Conservation (phyloP, 805 yeast species). For the Metschnikowia henanensis region DNA sequence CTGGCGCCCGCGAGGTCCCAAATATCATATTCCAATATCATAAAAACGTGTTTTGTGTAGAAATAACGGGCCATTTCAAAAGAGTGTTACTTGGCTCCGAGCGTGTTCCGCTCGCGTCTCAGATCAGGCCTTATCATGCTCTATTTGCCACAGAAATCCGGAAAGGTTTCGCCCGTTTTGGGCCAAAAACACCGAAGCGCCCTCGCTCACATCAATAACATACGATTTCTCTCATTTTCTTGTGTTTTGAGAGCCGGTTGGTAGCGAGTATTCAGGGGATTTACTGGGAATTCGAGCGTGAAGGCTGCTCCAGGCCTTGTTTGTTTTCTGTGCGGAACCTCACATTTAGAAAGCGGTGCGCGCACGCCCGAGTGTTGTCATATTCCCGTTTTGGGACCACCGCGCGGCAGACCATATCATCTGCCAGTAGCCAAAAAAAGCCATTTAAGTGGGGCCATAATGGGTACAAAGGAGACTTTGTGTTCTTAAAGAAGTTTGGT, state of each 20-base stretch:
- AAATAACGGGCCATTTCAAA: no score
- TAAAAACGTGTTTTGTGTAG: no score
- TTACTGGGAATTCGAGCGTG: conserved; percentile 5
- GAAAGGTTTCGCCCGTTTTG: no score
- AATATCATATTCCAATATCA: no score
- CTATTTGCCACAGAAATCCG: neutral
- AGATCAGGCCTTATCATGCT: neutral
- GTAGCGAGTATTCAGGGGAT: conserved; percentile 10
- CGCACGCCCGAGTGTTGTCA: conserved; percentile 21
- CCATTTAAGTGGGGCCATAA: no score
- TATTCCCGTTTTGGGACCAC: conserved; percentile 20
- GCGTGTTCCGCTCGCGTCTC: conserved; percentile 6
- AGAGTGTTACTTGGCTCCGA: neutral
- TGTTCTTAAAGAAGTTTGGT: no score
- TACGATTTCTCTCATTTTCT: conserved; percentile 33
- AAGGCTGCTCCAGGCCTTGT: conserved; percentile 11
- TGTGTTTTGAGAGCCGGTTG: conserved; percentile 3
- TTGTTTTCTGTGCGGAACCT: conserved; percentile 21
- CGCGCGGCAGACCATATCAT: no score
- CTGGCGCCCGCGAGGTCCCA: no score
- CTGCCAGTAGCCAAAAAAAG: no score
- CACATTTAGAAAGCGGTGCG: conserved; percentile 15
- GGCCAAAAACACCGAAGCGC: no score
- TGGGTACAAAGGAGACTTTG: no score
- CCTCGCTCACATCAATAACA: conserved; percentile 9